These are phyloP conservation scores for Trichosporon ovoides DNA, from an alignment of 1,284 basidiomycete genomes.

Conservation along the genomic window DNA sequence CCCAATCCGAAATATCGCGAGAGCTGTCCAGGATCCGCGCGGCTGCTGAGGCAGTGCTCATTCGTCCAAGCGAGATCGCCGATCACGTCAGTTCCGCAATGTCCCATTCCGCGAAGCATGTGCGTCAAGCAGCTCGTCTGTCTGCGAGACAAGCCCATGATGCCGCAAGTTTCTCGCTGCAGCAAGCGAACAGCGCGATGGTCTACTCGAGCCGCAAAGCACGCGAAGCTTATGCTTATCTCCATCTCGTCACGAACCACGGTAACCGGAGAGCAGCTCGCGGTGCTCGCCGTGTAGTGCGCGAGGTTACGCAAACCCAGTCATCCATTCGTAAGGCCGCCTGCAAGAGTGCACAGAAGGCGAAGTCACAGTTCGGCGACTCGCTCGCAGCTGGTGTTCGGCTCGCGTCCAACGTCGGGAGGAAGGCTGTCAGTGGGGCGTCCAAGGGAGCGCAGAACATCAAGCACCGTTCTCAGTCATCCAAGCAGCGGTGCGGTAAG, in stretches of 20 bases:
- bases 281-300: background rate
- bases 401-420: background rate
- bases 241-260: background rate
- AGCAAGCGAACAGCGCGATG: background rate
- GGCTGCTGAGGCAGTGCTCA: background rate
- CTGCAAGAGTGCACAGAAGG: background rate
- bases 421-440: background rate
- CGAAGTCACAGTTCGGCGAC: background rate
- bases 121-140: background rate
- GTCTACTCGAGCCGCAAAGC: background rate
- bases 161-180: background rate
- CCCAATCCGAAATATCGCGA: background rate
- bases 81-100: background rate
- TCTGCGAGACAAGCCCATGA: background rate
- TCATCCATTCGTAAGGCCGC: background rate
- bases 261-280: background rate
- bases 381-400: background rate
- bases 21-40: background rate
- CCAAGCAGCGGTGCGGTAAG: background rate
- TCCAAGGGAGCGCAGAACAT: background rate
- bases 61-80: background rate
- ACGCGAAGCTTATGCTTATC: background rate
- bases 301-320: background rate
- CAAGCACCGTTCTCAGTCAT: background rate
- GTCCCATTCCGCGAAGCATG: background rate